These are phyloP conservation scores for Wallemia mellicola DNA, from an alignment of 1,284 basidiomycete species.

Conservation along the genomic window DNA sequence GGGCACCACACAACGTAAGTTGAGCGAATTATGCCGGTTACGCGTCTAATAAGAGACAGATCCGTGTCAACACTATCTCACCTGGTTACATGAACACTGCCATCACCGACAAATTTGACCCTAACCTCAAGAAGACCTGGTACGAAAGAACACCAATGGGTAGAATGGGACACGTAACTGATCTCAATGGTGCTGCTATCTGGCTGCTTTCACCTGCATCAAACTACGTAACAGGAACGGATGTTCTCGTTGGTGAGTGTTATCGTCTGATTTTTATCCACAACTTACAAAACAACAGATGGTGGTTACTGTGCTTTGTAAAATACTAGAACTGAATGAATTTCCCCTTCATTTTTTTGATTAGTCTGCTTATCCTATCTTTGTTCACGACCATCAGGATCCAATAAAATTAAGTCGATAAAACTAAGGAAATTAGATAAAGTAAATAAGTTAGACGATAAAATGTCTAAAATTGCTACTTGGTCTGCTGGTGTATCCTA, in stretches of 20 bases:
- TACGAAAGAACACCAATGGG: not conserved
- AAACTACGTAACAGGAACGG: not conserved
- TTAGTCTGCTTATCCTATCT: not conserved
- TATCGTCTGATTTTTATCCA: not conserved
- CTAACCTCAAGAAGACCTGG: not conserved
- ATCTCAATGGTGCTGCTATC: not conserved
- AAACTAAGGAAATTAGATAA: not conserved
- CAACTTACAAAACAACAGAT: not conserved
- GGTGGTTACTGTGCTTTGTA: conserved; percentile 1
- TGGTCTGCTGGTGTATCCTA: not conserved
- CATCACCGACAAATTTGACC: not conserved
- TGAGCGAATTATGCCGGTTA: no score
- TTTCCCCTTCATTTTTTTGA: not conserved
- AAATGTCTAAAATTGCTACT: not conserved
- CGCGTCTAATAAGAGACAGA: no score
- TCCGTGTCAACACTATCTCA: conserved; percentile 30
- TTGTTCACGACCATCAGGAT: not conserved
- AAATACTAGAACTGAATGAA: not conserved
- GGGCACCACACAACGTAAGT: conserved; percentile 18
- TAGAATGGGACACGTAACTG: not conserved
- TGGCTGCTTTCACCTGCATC: not conserved
- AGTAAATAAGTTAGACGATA: not conserved
- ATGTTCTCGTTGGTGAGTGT: not conserved
- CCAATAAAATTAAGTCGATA: not conserved
- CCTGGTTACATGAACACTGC: conserved; percentile 25